phyloP scores from a whole-genome alignment of 1,284 basidiomycete genomes.

The Cryptococcus sp. region DNA sequence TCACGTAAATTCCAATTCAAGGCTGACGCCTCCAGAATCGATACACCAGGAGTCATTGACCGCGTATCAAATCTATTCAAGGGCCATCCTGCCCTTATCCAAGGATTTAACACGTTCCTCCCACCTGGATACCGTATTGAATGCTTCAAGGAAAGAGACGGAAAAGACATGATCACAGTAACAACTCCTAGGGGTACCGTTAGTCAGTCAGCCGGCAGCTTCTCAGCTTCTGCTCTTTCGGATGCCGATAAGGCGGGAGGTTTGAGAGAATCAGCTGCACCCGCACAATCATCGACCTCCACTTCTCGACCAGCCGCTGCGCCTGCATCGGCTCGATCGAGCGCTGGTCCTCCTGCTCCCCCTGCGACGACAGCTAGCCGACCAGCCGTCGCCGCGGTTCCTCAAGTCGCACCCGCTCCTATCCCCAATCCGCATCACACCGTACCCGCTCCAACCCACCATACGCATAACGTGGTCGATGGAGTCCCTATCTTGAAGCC shows the following conservation, averaged over 20 bases:
- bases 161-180: slow-evolving; percentile 83
- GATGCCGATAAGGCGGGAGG: slow-evolving; percentile 5
- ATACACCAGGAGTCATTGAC: slow-evolving; percentile 97
- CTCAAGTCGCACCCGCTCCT: slow-evolving; percentile 2
- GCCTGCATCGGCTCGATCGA: slow-evolving; percentile 18
- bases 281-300: slow-evolving; percentile 1
- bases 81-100: slow-evolving; percentile 87
- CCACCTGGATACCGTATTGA: slow-evolving; percentile 97
- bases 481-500: neutral
- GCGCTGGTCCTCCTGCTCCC: slow-evolving; percentile 12
- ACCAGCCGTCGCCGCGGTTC: slow-evolving; percentile 5
- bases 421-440: slow-evolving; percentile 2
- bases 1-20: neutral
- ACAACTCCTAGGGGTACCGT: slow-evolving; percentile 87
- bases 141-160: slow-evolving; percentile 55
- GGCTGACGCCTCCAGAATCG: slow-evolving; percentile 62
- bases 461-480: slow-evolving; percentile 19
- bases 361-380: slow-evolving; percentile 29
- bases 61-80: slow-evolving; percentile 93
- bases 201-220: slow-evolving; percentile 52
- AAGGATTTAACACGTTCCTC: slow-evolving; percentile 98
- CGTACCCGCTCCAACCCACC: slow-evolving; percentile 7
- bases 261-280: slow-evolving; percentile 8
- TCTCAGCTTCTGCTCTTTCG: slow-evolving; percentile 39
- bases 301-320: neutral